A percentile compares a stretch with the other conserved stretches of the same genome.
Evolutionary conservation across 441 rosid genomes (phyloP).

Genomic region (Populus hybrid): DNA sequence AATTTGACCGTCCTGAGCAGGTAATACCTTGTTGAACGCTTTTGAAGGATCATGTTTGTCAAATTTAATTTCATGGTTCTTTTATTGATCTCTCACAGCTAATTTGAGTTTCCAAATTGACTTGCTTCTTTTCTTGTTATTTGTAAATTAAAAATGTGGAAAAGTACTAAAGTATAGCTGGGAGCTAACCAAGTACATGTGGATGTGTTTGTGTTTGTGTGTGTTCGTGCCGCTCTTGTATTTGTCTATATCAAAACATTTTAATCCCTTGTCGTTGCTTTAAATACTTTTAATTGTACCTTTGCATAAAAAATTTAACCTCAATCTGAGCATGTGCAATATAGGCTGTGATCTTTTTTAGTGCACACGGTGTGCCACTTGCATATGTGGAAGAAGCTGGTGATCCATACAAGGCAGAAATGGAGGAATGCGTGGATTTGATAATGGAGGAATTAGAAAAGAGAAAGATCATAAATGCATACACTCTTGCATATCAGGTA

Average conservation of each 20-base stretch:
- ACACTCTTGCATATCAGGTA: conserved; percentile 97
- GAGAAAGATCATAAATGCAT: conserved; percentile 66
- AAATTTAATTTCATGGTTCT: too few relatives aligned
- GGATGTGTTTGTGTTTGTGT: too few relatives aligned
- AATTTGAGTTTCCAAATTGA: too few relatives aligned
- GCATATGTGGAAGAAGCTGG: conserved; percentile 99
- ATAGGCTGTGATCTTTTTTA: conserved; percentile 94
- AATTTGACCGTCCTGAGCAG: conserved; percentile 68
- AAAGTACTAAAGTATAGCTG: too few relatives aligned
- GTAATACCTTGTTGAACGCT: conserved; percentile 27
- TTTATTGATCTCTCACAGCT: too few relatives aligned
- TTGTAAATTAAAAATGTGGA: too few relatives aligned
- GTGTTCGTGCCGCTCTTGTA: too few relatives aligned
- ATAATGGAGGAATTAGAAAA: conserved; percentile 94
- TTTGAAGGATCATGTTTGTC: background rate
- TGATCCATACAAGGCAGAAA: conserved; percentile 98
- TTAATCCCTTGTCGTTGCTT: too few relatives aligned
- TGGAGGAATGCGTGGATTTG: conserved; percentile 97
- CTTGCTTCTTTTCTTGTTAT: too few relatives aligned
- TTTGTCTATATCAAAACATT: too few relatives aligned
- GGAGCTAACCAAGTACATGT: background rate
- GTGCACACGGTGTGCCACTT: conserved; percentile 99
- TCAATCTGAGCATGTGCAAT: conserved; percentile 26
- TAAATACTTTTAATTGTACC: background rate
- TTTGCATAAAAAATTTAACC: background rate